These are phyloP conservation scores for Syzygium syzygioides DNA, from an alignment of 441 rosid genomes.

Conservation along the genomic window DNA sequence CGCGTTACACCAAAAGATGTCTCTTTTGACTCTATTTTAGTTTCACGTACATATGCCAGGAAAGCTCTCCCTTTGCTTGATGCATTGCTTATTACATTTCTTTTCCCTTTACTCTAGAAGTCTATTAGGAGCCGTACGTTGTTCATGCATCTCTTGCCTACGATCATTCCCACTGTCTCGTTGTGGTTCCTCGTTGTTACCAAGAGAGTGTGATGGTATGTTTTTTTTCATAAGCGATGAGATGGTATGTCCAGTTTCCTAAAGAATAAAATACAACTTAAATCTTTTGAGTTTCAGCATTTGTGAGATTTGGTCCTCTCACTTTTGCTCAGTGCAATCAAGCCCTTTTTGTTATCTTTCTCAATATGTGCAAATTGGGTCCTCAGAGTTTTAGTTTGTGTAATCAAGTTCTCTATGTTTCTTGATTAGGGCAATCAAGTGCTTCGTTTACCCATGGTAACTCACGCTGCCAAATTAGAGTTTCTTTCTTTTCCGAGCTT, in stretches of 20 bases:
- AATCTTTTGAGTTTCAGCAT: not conserved
- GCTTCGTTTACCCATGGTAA: not conserved
- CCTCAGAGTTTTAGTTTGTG: not conserved
- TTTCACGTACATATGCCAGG: not conserved
- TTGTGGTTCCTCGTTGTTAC: not conserved
- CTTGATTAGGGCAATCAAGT: not conserved
- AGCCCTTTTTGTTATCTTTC: not conserved
- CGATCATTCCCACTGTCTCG: not conserved
- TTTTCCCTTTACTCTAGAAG: not conserved
- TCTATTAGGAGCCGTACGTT: not conserved
- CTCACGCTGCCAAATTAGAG: not conserved
- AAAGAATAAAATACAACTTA: not conserved
- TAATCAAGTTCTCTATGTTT: not conserved
- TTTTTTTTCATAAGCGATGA: not conserved
- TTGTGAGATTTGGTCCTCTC: not conserved
- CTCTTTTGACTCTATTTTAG: no score
- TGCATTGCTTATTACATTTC: not conserved
- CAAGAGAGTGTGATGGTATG: not conserved
- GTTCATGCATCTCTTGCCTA: not conserved
- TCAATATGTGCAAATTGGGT: not conserved
- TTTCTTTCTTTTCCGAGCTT: not conserved
- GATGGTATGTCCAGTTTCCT: not conserved
- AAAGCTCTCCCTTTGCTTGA: not conserved
- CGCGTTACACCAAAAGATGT: not conserved
- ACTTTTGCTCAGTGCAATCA: not conserved